Evolutionary conservation across 495 filamentous ascomycete genomes (phyloP).

Genomic region (Lasiosphaeris hirsuta): DNA sequence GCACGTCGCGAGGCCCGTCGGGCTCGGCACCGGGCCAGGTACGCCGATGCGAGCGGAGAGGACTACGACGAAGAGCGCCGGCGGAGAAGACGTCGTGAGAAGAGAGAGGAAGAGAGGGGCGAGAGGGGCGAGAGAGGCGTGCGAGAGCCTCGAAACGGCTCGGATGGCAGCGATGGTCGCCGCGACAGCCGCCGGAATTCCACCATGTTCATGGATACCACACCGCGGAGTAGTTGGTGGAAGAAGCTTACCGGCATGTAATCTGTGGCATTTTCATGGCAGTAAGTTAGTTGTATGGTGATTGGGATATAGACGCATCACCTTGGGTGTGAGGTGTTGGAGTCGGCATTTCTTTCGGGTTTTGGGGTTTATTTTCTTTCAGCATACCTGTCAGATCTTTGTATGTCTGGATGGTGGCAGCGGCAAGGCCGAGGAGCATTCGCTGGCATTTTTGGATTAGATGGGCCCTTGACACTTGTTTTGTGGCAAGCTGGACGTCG

Average conservation of each 20-base stretch:
- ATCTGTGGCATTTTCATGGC: neutral
- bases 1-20: conserved; percentile 43
- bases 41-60: conserved; percentile 36
- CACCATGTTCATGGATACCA: conserved; percentile 38
- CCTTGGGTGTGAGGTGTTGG: no score
- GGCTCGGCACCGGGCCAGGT: conserved; percentile 43
- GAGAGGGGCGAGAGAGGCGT: conserved; percentile 13
- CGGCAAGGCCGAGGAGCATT: neutral
- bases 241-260: conserved; percentile 37
- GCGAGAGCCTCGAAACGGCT: conserved; percentile 23
- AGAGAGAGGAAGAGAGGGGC: conserved; percentile 25
- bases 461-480: neutral
- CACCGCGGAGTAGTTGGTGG: conserved; percentile 54
- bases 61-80: conserved; percentile 45
- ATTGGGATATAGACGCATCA: no score
- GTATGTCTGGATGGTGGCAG: neutral
- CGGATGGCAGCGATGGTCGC: conserved; percentile 44
- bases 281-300: conserved; percentile 7
- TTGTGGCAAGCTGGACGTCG: neutral
- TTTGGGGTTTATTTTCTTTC: neutral
- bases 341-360: no score
- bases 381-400: neutral
- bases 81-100: conserved; percentile 44
- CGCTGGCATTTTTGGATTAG: neutral
- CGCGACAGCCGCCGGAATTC: conserved; percentile 35